phyloP scores from a whole-genome alignment of 306 rosid genomes.

The Mucuna pruriens region DNA sequence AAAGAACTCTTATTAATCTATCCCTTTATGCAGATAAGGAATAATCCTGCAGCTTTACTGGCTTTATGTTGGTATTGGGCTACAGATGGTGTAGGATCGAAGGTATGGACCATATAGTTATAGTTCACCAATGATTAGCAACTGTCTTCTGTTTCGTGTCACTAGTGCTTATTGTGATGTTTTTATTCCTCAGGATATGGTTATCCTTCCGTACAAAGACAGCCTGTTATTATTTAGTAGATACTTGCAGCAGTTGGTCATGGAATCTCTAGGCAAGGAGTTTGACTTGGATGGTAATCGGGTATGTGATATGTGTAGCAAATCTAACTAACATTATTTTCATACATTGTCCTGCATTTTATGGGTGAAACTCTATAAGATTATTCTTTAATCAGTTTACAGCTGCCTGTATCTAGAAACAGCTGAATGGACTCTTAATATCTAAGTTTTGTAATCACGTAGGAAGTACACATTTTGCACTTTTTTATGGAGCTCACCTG shows the following conservation, averaged over 20 bases:
- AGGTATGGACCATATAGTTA: slow-evolving; percentile 52
- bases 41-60: slow-evolving; percentile 86
- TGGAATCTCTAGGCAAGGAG: slow-evolving; percentile 99
- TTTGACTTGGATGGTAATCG: slow-evolving; percentile 96
- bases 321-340: neutral
- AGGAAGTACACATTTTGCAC: neutral
- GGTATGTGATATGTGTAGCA: slow-evolving; percentile 52
- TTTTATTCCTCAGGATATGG: slow-evolving; percentile 84
- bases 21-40: slow-evolving; percentile 35
- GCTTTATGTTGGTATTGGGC: slow-evolving; percentile 99
- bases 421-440: neutral
- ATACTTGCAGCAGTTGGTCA: slow-evolving; percentile 94
- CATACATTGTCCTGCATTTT: slow-evolving; percentile 14
- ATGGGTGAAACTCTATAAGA: slow-evolving; percentile 15
- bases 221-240: slow-evolving; percentile 89
- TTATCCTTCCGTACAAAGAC: slow-evolving; percentile 96
- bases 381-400: slow-evolving; percentile 23
- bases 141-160: slow-evolving; percentile 25
- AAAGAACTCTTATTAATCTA: neutral
- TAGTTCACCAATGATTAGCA: slow-evolving; percentile 17
- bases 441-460: slow-evolving; percentile 3
- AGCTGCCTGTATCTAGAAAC: neutral
- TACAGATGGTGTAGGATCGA: slow-evolving; percentile 90
- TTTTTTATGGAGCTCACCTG: neutral
- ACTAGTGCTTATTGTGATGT: slow-evolving; percentile 27